Conservation (phyloP, 2,329 filamentous ascomycete species). For the Cytospora leucostoma region DNA sequence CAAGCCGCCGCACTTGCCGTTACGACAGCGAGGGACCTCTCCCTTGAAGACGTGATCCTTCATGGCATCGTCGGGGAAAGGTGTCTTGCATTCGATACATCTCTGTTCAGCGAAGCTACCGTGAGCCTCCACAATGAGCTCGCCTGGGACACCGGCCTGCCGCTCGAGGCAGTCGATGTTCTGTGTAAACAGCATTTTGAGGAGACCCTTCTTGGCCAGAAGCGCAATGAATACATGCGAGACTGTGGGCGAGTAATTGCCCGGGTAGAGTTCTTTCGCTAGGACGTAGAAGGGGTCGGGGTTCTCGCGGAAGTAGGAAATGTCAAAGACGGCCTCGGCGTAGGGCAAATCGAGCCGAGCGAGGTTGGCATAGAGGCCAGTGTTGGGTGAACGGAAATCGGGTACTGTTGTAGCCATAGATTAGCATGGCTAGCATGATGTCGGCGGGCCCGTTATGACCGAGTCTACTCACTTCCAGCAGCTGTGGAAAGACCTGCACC, state of each 20-base stretch:
- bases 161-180: conserved; percentile 97
- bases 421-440: conserved; percentile 2
- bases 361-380: conserved; percentile 91
- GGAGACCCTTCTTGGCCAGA: conserved; percentile 73
- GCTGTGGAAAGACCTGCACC: conserved; percentile 86
- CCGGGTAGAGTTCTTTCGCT: conserved; percentile 89
- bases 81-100: conserved; percentile 82
- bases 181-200: conserved; percentile 90
- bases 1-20: conserved; percentile 66
- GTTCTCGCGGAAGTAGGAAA: conserved; percentile 81
- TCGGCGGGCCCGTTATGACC: neutral
- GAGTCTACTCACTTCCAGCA: conserved; percentile 55
- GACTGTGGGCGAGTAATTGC: conserved; percentile 83
- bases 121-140: conserved; percentile 89
- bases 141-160: conserved; percentile 76
- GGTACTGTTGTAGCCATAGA: conserved; percentile 63
- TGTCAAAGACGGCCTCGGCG: conserved; percentile 92
- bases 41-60: conserved; percentile 64
- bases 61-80: conserved; percentile 76
- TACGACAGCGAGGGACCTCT: conserved; percentile 69
- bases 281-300: conserved; percentile 91
- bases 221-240: conserved; percentile 87
- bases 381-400: conserved; percentile 91
- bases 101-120: conserved; percentile 90
- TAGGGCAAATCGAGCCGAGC: conserved; percentile 82